phyloP scores from a whole-genome alignment of 2,329 filamentous ascomycete genomes.

The Aspergillus tamarii region DNA sequence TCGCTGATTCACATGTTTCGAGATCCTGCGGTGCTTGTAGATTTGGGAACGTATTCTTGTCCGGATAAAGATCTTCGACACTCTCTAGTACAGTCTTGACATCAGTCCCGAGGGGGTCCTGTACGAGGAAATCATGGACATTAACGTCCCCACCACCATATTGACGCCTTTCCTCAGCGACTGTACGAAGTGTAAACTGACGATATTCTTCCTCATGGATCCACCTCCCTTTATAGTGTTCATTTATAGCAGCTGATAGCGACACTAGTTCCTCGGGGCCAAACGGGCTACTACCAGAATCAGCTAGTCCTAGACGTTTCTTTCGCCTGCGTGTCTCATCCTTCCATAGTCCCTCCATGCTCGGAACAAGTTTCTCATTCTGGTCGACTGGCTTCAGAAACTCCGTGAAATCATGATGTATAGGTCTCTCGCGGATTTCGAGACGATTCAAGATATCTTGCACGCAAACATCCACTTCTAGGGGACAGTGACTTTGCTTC shows the following conservation, averaged over 20 bases:
- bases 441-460: slow-evolving; percentile 84
- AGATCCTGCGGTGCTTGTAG: slow-evolving; percentile 21
- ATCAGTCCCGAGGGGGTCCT: slow-evolving; percentile 55
- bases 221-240: slow-evolving; percentile 78
- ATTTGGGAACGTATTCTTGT: slow-evolving; percentile 53
- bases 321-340: slow-evolving; percentile 84
- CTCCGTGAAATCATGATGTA: slow-evolving; percentile 89
- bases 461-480: slow-evolving; percentile 88
- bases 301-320: slow-evolving; percentile 65
- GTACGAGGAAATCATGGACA: slow-evolving; percentile 69
- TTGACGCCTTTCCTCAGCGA: slow-evolving; percentile 64
- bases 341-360: slow-evolving; percentile 91
- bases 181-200: slow-evolving; percentile 65
- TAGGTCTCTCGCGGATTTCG: slow-evolving; percentile 71
- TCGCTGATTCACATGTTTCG: slow-evolving; percentile 13
- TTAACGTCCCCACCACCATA: slow-evolving; percentile 48
- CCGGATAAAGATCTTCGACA: slow-evolving; percentile 82
- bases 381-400: slow-evolving; percentile 63
- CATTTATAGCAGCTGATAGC: slow-evolving; percentile 81
- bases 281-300: slow-evolving; percentile 74
- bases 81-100: slow-evolving; percentile 82
- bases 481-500: slow-evolving; percentile 80
- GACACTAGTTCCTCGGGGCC: slow-evolving; percentile 78
- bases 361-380: slow-evolving; percentile 83
- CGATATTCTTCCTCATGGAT: slow-evolving; percentile 87